A percentile compares a stretch with the other conserved stretches of the same genome.
These are phyloP conservation scores for Cystofilobasidium capitatum DNA, from an alignment of 768 basidiomycete genomes.

Conservation along the genomic window DNA sequence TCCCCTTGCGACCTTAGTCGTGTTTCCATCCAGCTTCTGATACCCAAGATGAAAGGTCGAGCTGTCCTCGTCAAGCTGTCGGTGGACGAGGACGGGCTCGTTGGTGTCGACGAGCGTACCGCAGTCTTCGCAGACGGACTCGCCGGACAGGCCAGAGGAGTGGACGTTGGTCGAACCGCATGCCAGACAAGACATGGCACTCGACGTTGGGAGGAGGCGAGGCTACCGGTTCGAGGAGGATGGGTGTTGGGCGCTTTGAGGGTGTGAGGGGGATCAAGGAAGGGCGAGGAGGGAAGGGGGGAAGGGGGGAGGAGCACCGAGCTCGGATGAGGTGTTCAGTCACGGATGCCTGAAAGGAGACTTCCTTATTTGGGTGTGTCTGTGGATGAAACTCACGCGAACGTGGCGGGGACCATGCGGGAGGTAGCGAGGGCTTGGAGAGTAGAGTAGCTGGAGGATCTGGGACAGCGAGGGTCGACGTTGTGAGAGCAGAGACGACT, in stretches of 20 bases:
- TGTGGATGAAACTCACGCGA: not conserved
- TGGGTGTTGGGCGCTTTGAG: not conserved
- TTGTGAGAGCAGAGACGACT: too few relatives aligned
- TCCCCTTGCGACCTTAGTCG: not conserved
- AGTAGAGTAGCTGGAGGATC: too few relatives aligned
- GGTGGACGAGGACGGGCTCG: conserved; percentile 7
- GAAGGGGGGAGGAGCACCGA: not conserved
- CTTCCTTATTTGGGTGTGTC: too few relatives aligned
- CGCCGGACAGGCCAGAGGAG: conserved; percentile 15
- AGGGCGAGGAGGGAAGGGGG: not conserved
- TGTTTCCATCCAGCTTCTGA: not conserved
- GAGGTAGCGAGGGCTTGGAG: too few relatives aligned
- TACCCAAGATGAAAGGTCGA: conserved; percentile 3
- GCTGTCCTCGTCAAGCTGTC: conserved; percentile 12
- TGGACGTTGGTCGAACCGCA: conserved; percentile 10
- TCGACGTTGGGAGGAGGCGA: not conserved
- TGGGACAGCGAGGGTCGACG: too few relatives aligned
- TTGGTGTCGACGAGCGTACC: conserved; percentile 9
- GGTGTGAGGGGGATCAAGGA: not conserved
- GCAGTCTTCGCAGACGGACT: conserved; percentile 22
- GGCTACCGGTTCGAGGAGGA: not conserved
- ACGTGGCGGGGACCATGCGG: not conserved
- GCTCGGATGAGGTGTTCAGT: not conserved
- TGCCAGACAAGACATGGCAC: not conserved
- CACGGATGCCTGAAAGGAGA: not conserved